Base-by-base conservation (phyloP, 306 rosid genomes). In the Astragalus membranaceus region DNA sequence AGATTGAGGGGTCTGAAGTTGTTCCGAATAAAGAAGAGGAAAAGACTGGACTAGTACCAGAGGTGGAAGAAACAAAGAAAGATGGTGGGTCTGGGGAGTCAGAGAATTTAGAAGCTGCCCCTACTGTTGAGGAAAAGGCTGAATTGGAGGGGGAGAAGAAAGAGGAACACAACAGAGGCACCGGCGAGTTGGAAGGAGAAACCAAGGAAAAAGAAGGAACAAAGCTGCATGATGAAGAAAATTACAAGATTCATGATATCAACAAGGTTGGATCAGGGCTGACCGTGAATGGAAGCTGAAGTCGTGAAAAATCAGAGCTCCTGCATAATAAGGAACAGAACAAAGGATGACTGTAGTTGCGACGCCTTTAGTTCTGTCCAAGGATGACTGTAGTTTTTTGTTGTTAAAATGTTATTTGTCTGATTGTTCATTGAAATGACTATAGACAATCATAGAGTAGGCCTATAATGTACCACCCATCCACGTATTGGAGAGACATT, bases 381-480 rank as follows among this genome's bases (percentile, higher is more conserved):
- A 70, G 77, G 65, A 75, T 75, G 69, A 81, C 85, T 72, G 81
- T 83, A 86, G 87, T 74, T 80, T 78, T 32, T 32, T 82, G 82
- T 75, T 84, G 84, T 83, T 75, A 72, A 20, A 20, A 79, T 85
- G 76, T 69, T 79, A 85, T 85, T 60, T 74, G 73, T 85, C 84
- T 82, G 83, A 83, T 86, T 85, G 92, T 82, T 85, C 78, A 79
- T 85, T 81, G 81, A 74, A 85, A 84, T 72, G 75, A 67, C 81
- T 65, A 52, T 78, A 78, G 86, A 84, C 82, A 77, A 53, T 80
- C 53, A 48, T 83, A 83, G 96, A 70, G 64, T 86, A 88, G 96
- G 78, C 76, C 39, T 92, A 74, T 79, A 64, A 66, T 85, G 87
- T 79, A 83, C 76, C 86, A 62, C n/a, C 75, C 55, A 56, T 80